Conservation (phyloP, 306 rosid genomes). For the Malus sieversii region DNA sequence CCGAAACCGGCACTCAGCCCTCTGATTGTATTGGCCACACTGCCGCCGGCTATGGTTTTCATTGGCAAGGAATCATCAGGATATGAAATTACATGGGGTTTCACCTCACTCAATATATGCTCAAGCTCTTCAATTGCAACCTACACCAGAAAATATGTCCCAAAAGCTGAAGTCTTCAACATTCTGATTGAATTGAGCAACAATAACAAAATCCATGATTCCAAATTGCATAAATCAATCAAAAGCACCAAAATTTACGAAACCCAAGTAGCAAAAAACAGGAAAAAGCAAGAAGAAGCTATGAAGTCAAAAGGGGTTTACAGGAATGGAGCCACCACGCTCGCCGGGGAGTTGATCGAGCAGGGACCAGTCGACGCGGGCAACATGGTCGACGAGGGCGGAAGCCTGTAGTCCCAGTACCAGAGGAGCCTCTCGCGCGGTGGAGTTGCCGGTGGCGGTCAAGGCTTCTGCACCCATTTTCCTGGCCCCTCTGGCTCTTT, state of each 20-base stretch:
- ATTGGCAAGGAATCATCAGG: conserved; percentile 23
- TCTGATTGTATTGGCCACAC: conserved; percentile 84
- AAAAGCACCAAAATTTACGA: neutral
- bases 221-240: neutral
- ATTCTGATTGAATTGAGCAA: neutral
- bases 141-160: conserved; percentile 21
- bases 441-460: conserved; percentile 2
- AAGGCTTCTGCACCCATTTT: conserved; percentile 40
- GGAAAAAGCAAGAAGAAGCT: neutral
- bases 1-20: conserved; percentile 74
- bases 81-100: conserved; percentile 26
- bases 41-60: conserved; percentile 85
- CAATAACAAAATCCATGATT: neutral
- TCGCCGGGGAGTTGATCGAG: conserved; percentile 75
- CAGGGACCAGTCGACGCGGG: conserved; percentile 49
- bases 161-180: neutral
- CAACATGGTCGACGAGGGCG: conserved; percentile 73
- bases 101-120: conserved; percentile 46
- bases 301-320: conserved; percentile 1
- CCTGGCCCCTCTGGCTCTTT: neutral
- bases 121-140: conserved; percentile 68
- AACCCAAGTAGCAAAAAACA: neutral
- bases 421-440: conserved; percentile 35
- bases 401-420: conserved; percentile 75
- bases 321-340: conserved; percentile 89